These are phyloP conservation scores for Salix koriyanagi DNA, from an alignment of 345 rosid species.

Conservation along the genomic window DNA sequence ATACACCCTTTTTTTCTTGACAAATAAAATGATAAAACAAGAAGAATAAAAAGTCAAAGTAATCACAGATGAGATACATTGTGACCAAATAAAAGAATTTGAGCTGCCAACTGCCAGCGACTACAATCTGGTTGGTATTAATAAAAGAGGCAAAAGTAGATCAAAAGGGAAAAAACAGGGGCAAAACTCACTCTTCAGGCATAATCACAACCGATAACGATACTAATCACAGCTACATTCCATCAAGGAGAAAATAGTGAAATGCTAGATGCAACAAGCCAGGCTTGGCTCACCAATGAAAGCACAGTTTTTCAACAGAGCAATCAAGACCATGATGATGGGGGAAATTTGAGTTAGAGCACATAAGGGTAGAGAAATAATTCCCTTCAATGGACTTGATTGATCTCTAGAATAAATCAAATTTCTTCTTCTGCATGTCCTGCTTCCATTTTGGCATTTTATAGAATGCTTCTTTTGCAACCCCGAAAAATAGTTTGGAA, in stretches of 20 bases:
- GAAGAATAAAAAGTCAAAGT: constrained; percentile 4
- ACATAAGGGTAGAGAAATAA: constrained; percentile 16
- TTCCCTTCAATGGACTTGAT: constrained; percentile 1
- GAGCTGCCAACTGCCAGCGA: constrained; percentile 24
- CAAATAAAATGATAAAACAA: constrained; percentile 6
- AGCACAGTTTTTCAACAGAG: constrained; percentile 8
- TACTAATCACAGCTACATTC: constrained; percentile 19
- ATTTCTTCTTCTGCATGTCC: constrained; percentile 82
- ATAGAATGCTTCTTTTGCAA: constrained; percentile 69
- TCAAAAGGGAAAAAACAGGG: not conserved
- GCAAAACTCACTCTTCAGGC: constrained; percentile 36
- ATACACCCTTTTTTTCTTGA: constrained; percentile 19
- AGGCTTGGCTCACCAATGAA: constrained; percentile 7
- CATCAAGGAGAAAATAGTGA: constrained; percentile 6
- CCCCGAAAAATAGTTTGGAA: constrained; percentile 67
- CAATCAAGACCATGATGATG: constrained; percentile 9
- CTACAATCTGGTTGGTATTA: constrained; percentile 32
- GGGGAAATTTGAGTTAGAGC: constrained; percentile 7
- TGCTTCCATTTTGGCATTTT: constrained; percentile 96
- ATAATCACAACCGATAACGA: constrained; percentile 29
- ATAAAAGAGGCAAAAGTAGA: constrained; percentile 19
- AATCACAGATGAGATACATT: constrained; percentile 28
- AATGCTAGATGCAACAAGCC: constrained; percentile 28
- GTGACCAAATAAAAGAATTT: constrained; percentile 31
- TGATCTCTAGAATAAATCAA: constrained; percentile 58